Percentiles rank a stretch among this genome's conserved stretches.
phyloP scores from a whole-genome alignment of 2,329 filamentous ascomycete species.

The Penicillium polonicum region DNA sequence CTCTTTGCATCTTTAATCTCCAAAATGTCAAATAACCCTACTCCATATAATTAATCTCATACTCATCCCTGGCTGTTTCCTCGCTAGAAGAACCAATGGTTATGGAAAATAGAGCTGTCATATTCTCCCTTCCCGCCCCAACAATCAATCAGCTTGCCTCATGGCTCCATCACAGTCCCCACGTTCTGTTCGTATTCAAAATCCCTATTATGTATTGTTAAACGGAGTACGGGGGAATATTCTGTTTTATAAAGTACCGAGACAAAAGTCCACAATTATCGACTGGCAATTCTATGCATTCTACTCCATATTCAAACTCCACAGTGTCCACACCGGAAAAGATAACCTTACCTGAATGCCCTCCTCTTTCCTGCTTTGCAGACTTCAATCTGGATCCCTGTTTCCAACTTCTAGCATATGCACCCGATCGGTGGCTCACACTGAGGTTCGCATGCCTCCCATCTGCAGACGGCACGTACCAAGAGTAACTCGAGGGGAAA shows the following conservation, averaged over 20 bases:
- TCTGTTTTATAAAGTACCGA: background rate
- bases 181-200: conserved; percentile 16
- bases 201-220: background rate
- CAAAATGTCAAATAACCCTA: background rate
- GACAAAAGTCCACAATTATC: background rate
- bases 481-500: conserved; percentile 13
- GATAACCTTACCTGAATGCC: background rate
- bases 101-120: conserved; percentile 34
- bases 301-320: background rate
- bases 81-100: conserved; percentile 1
- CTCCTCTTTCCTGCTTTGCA: background rate
- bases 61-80: background rate
- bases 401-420: background rate
- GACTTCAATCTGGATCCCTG: background rate
- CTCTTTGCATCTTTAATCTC: background rate
- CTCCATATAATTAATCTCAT: background rate
- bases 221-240: background rate
- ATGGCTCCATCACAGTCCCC: conserved; percentile 14
- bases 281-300: conserved; percentile 1
- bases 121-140: conserved; percentile 23
- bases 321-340: background rate
- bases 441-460: conserved; percentile 17
- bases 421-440: conserved; percentile 10
- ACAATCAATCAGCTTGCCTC: conserved; percentile 2
- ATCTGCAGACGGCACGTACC: conserved; percentile 22